A percentile compares a stretch with the other conserved stretches of the same genome.
Evolutionary conservation across 2,329 filamentous ascomycete species (phyloP).

Genomic region (Clonostachys rosea): DNA sequence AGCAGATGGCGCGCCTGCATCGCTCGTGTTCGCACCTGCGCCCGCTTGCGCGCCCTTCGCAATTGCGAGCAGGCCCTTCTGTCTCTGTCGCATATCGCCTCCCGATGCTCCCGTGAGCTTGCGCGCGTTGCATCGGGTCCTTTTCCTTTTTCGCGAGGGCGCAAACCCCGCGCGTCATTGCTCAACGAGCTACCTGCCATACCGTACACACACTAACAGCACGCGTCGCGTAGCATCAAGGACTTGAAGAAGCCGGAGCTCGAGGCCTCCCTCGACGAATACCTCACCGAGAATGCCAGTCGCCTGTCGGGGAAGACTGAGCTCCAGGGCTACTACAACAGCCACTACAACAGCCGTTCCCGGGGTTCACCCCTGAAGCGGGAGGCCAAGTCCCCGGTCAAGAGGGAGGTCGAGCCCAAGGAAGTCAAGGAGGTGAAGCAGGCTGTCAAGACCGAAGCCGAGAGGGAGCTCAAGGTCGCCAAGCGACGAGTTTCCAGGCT

Average conservation of each 20-base stretch:
- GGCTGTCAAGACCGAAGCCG: constrained; percentile 25
- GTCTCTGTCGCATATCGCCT: too few relatives aligned
- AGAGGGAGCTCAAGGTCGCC: constrained; percentile 35
- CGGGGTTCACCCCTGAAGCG: constrained; percentile 60
- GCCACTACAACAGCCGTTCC: constrained; percentile 62
- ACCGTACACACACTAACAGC: not conserved
- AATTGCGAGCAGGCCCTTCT: too few relatives aligned
- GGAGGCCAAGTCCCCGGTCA: constrained; percentile 33
- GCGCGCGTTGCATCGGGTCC: not conserved
- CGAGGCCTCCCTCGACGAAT: constrained; percentile 68
- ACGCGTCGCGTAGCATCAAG: constrained; percentile 50
- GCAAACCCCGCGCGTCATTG: not conserved
- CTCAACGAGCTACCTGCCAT: not conserved
- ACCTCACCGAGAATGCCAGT: constrained; percentile 64
- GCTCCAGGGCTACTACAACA: constrained; percentile 74
- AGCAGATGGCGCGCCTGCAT: not conserved
- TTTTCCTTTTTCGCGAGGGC: not conserved
- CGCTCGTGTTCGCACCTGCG: too few relatives aligned
- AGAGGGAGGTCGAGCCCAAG: constrained; percentile 25
- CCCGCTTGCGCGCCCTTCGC: too few relatives aligned
- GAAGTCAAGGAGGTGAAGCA: constrained; percentile 39
- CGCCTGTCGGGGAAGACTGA: constrained; percentile 57
- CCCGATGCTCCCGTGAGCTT: not conserved
- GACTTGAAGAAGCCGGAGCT: constrained; percentile 75
- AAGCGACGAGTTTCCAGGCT: constrained; percentile 39